Evolutionary conservation across 2,329 filamentous ascomycete genomes (phyloP), one percentile per base, ranked within the genome.

Genomic region (Calonectria ilicicola): DNA sequence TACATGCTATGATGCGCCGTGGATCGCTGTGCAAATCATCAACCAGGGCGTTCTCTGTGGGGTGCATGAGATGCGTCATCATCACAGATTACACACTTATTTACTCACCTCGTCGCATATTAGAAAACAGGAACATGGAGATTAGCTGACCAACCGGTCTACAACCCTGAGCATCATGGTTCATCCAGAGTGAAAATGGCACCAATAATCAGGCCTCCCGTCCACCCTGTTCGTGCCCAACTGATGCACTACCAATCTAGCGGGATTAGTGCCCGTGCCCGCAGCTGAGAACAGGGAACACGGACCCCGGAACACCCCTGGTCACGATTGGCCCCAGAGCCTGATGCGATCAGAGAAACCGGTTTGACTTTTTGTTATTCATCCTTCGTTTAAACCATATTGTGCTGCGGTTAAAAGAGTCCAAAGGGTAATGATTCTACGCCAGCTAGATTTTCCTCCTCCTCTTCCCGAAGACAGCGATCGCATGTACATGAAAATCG

Each of bases 401-500:
- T 38, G 1, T 17, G 15, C 2, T 4, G 19, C 10, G 15, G 12
- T 40, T 40, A 70, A 62, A 70, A 76, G 4, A 77, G 71, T 0
- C 72, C 72, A 15, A 78, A 78, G 0, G 78, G 78, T 44, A 79
- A 73, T 21, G 64, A 76, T 4, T 76, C 78, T 53, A 80, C 78
- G 1, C 47, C 53, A 0, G 58, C 70, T 6, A 81, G 9, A 23
- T 80, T 81, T 17, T 73, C 73, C 9, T 76, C 65, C 1, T 72
- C 75, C 15, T 80, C 77, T 8, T 81, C 80, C 3, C 74, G 51
- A 3, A 79, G 10, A 26, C 80, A 81, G n/a, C 78, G 69, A 2
- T 76, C 67, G 38, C 80, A 81, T 0, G 74, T 78, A 17, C 80
- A 81, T 19, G 53, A 66, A 27, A 81, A 81, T 3, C 74, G 76